These are phyloP conservation scores for Cladosporium sp. DNA, from an alignment of 2,329 filamentous ascomycete genomes.

Conservation along the genomic window DNA sequence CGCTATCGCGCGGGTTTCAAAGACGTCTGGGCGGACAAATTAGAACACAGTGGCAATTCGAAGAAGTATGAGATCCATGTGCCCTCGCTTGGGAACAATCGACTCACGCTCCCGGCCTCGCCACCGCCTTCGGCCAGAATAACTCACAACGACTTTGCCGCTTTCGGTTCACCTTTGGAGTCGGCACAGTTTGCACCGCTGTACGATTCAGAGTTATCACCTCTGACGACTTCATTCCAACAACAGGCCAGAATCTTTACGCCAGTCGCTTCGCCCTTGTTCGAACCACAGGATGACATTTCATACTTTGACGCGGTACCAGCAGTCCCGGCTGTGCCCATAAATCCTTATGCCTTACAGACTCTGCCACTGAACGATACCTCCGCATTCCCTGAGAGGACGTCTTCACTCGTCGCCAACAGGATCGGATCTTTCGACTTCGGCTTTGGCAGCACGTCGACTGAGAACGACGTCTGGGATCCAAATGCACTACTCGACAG, in stretches of 20 bases:
- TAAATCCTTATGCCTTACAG: slow-evolving; percentile 29
- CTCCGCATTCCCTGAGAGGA: slow-evolving; percentile 32
- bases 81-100: slow-evolving; percentile 40
- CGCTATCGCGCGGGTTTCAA: slow-evolving; percentile 48
- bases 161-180: slow-evolving; percentile 32
- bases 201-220: slow-evolving; percentile 35
- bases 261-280: slow-evolving; percentile 33
- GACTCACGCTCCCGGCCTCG: slow-evolving; percentile 42
- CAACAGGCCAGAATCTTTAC: slow-evolving; percentile 35
- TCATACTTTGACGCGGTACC: slow-evolving; percentile 21
- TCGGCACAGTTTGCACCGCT: slow-evolving; percentile 23
- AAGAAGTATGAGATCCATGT: slow-evolving; percentile 55
- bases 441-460: slow-evolving; percentile 29
- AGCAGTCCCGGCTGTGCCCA: slow-evolving; percentile 24
- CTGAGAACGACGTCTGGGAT: slow-evolving; percentile 5
- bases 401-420: slow-evolving; percentile 29
- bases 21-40: slow-evolving; percentile 56
- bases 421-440: slow-evolving; percentile 38
- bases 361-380: slow-evolving; percentile 35
- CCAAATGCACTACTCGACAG: not conserved
- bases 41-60: slow-evolving; percentile 40
- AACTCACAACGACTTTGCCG: slow-evolving; percentile 40
- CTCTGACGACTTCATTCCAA: slow-evolving; percentile 36
- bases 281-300: slow-evolving; percentile 19
- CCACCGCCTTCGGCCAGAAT: slow-evolving; percentile 50